Base-by-base conservation (phyloP, 2,329 filamentous ascomycete species). In the Colletotrichum higginsianum region DNA sequence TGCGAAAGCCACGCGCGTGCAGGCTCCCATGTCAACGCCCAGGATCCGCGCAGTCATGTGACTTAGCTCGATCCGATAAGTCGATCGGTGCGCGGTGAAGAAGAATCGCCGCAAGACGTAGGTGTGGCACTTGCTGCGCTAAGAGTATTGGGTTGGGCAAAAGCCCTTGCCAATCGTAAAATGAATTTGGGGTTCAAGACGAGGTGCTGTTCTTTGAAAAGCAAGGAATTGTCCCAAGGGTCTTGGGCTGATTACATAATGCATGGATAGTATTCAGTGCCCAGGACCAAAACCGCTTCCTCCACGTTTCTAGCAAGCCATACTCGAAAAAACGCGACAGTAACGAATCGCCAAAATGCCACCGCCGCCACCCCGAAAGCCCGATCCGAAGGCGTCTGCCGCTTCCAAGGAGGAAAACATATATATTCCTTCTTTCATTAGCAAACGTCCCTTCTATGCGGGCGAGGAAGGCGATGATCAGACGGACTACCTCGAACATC, bases 351-450 rank as follows among this genome's bases (percentile, higher is more conserved):
- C 11, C 60, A 63, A 52, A 16, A 74, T 74, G 75, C 74, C 74
- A 56, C 74, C 73, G 38, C 77, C 79, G 3, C 79, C 80, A 2
- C 81, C 81, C 6, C 77, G 78, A 35, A 83, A 81, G 66, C 75
- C 79, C 8, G 79, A 74, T n/a, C 61, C 67, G 11, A 74, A 81
- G 57, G 76, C 82, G 12, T 75, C 75, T 11, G 81, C 82, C 12
- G 83, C 83, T 6, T 89, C 88, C 66, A 97, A 97, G 81, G 95
- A 97, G 82, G 94, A 96, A 83, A 99, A 99, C 88, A 92, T 98
- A 82, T 99, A 99, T 87, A 99, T 99, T 78, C 96, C 96, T 7
- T 91, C 94, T 65, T 99, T 98, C 87, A 99, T 99, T 84, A 95
- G 95, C 77, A 98, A 98, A 82, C 95, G 97, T 76, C 96, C 96